Evolutionary conservation across 257 asterid species (phyloP), one percentile per base, ranked within the genome.

Genomic region (Thymus quinquecostatus): DNA sequence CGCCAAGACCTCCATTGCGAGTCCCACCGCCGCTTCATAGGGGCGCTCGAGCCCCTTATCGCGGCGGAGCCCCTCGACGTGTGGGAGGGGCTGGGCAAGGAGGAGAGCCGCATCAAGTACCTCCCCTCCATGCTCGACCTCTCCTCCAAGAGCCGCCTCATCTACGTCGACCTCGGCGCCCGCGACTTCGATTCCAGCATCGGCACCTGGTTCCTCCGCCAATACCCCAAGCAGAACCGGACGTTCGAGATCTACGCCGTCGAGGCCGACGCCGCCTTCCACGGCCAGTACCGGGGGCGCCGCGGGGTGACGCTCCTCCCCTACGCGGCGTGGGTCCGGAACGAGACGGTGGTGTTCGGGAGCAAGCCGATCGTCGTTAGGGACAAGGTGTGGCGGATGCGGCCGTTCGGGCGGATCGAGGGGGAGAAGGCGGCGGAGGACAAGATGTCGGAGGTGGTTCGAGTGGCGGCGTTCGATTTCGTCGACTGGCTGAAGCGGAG

Each of bases 101-200:
- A 84, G 30, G 73, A 70, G 34, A 68, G 79, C 47, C 81, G 67
- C 56, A 60, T 86, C 65, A 77, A 78, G 38, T 86, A 86, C 75
- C 78, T 84, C 12, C 32, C 89, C 1, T 64, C 86, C 36, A 36
- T 78, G 73, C 77, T 73, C 6, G 89, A 82, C 51, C 33, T 84
- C 13, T 41, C 75, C 59, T 28, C 13, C 21, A 78, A 71, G 62
- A 14, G 55, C 11, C 74, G 92, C 48, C 74, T 82, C 63, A 61
- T 86, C 58, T 86, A 86, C 71, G n/a, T 86, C 11, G 92, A 84
- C 53, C 76, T 86, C 12, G 89, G 92, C 27, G 79, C 86, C 6
- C 78, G 88, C 11, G 80, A 80, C 13, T 86, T 80, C 56, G 80
- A 75, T 1, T 82, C 92, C 12, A 86, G 92, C 80, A 86, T 84